Conservation (phyloP, 2,329 filamentous ascomycete genomes). For the Cladorrhinum sp. region DNA sequence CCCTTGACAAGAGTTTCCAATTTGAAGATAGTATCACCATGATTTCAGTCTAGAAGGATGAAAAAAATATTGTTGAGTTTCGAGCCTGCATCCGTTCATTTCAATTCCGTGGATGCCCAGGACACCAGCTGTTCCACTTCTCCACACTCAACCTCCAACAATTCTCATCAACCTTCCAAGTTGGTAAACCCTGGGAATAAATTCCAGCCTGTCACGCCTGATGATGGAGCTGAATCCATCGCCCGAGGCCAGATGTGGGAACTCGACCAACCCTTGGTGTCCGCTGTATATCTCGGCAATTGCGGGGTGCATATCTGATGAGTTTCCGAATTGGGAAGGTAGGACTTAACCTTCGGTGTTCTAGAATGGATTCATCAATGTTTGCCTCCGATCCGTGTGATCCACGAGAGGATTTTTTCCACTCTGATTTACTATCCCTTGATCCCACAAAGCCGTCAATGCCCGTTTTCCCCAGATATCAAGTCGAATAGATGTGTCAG, state of each 20-base stretch:
- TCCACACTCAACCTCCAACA: neutral
- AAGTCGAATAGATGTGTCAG: too few species aligned
- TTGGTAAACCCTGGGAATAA: neutral
- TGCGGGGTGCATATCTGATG: conserved; percentile 17
- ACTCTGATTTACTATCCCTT: too few species aligned
- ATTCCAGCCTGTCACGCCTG: neutral
- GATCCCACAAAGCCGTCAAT: too few species aligned
- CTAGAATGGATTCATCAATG: neutral
- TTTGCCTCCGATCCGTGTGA: neutral
- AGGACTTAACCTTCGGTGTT: conserved; percentile 7
- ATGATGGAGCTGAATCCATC: neutral
- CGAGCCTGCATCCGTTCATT: neutral
- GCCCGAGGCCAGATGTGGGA: neutral
- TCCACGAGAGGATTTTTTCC: neutral
- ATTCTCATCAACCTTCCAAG: neutral
- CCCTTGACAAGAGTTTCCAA: too few species aligned
- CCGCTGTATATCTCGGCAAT: conserved; percentile 8
- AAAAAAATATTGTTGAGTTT: neutral
- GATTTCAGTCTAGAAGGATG: neutral
- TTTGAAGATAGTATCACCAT: too few species aligned
- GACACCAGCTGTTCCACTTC: neutral
- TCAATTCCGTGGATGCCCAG: neutral
- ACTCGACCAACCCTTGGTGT: neutral
- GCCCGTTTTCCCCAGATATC: too few species aligned
- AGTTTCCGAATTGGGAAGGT: conserved; percentile 19